These are phyloP conservation scores for Achlya hypogyna DNA, from an alignment of 352 stramenopile species.

Conservation along the genomic window DNA sequence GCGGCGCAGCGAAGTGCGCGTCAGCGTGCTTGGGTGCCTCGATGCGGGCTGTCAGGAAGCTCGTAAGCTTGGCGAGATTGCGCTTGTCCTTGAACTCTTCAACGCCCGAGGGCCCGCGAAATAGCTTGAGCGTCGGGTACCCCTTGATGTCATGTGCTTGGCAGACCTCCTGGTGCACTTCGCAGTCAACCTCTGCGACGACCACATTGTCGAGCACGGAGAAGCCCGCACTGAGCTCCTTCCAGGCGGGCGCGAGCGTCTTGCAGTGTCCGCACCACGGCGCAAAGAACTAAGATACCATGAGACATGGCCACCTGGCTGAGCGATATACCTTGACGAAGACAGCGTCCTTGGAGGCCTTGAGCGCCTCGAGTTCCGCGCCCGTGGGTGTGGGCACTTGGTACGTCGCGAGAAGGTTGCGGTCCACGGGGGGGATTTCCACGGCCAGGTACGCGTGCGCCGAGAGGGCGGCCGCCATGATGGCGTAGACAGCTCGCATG, in stretches of 20 bases:
- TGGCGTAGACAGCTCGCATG: not conserved
- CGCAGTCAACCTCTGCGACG: constrained; percentile 16
- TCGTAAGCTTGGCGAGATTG: not conserved
- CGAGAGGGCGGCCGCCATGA: not conserved
- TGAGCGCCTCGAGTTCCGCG: not conserved
- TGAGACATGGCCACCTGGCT: not conserved
- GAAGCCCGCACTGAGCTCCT: constrained; percentile 29
- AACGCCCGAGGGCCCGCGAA: not conserved
- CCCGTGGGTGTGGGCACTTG: not conserved
- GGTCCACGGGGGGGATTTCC: not conserved
- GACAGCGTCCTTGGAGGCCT: not conserved
- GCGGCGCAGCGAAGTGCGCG: not conserved
- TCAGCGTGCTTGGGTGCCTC: not conserved
- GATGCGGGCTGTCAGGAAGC: constrained; percentile 1
- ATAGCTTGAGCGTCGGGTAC: constrained; percentile 15
- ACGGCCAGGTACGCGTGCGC: not conserved
- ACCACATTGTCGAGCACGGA: constrained; percentile 4
- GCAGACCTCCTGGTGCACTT: not conserved
- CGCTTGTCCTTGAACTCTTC: constrained; percentile 12
- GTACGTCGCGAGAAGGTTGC: not conserved
- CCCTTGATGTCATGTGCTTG: constrained; percentile 6
- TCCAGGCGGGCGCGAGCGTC: constrained; percentile 57
- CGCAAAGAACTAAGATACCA: constrained; percentile 57
- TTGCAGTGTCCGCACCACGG: constrained; percentile 82
- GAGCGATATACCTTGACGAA: constrained; percentile 1